Base-by-base conservation (phyloP, 2,329 filamentous ascomycete species). In the Raffaelea albimanens region DNA sequence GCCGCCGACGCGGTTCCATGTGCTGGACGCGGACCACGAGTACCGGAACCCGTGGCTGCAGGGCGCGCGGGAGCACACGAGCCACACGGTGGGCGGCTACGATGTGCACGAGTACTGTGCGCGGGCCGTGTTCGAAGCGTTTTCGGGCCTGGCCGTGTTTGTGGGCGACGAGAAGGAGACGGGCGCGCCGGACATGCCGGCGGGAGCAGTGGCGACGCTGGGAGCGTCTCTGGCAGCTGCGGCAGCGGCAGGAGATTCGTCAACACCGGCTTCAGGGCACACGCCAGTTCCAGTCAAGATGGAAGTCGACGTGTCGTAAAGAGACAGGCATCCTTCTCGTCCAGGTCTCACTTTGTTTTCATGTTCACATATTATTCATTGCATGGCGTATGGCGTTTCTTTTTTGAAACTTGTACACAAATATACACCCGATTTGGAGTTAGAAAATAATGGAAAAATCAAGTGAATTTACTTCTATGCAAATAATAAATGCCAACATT, bases 141-240 rank as follows among this genome's bases (percentile, higher is more conserved):
- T 96, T 66, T 81, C 87, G 0, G 93, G 94, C 0, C 64, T 98
- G 51, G 88, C 86, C 1, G 86, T 95, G 39, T 94, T 95, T 57
- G 72, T 98, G 39, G 83, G 78, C 33, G 88, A 96, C 41, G 90
- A 95, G 59, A 78, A 77, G 64, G 66, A 70, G 40, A 62, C 57
- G 57, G 48, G 48, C 3, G 34, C 40, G 18, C 33, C 45, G 9
- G 44, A 44, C 16, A 52, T 61, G 44, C 57, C 56, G 4, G 60
- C 57, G 4, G 58, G 60, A 1, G 59, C 69, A 43, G 63, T 67
- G 19, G 64, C 62, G 2, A 59, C 56, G 2, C 52, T 60, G 3
- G 60, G 58, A 8, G 63, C 62, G 0, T 57, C 59, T 10, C 55
- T 61, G 51, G 61, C 59, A 2, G 60, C 57, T 19, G 47, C 10